Percentiles rank a stretch among this genome's conserved stretches.
These are phyloP conservation scores for Vachellia collinsii DNA, from an alignment of 306 rosid genomes.

Conservation along the genomic window DNA sequence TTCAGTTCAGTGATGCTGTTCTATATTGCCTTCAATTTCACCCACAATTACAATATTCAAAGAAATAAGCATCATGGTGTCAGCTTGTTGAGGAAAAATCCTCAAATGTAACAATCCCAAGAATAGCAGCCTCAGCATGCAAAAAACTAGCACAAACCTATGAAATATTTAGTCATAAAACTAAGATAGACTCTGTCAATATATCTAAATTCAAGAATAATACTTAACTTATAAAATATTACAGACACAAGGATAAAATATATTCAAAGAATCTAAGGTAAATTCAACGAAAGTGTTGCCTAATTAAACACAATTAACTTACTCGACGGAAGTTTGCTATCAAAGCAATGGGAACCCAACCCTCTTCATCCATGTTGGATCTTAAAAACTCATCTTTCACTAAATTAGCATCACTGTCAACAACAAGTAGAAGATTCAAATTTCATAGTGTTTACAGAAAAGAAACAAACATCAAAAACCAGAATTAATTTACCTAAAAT, in stretches of 20 bases:
- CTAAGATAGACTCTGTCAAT: not conserved
- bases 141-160: not conserved
- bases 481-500: conserved; percentile 62
- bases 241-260: not conserved
- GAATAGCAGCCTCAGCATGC: not conserved
- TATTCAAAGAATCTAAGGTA: not conserved
- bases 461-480: not conserved
- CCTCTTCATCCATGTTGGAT: conserved; percentile 75
- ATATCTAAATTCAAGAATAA: not conserved
- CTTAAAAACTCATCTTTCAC: conserved; percentile 58
- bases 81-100: not conserved
- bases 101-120: not conserved
- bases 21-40: conserved; percentile 1
- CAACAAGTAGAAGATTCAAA: conserved; percentile 14
- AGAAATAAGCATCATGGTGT: not conserved
- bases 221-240: not conserved
- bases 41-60: not conserved
- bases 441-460: not conserved
- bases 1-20: not conserved
- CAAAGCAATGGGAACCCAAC: conserved; percentile 69
- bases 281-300: conserved; percentile 12
- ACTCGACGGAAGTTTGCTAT: conserved; percentile 75
- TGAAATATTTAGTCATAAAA: not conserved
- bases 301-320: conserved; percentile 42
- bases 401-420: conserved; percentile 70